Base-by-base conservation (phyloP, 139 green algal species). In the Picochlorum sp. region DNA sequence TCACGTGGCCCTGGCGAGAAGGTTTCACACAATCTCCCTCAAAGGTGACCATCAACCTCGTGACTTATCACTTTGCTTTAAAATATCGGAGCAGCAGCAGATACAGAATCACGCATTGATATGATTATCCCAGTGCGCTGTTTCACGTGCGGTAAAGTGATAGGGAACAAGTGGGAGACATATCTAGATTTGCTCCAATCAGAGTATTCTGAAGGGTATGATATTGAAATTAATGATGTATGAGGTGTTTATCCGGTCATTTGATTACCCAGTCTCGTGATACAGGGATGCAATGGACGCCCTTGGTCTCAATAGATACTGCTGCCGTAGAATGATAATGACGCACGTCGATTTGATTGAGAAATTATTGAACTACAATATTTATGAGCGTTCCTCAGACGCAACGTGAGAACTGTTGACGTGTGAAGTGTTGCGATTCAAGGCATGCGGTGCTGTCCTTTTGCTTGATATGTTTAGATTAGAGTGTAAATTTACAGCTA, bases 361-460 rank as follows among this genome's bases (percentile, higher is more conserved):
- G 69, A 98, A 98, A 79, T 83, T 99, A 49, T 77, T 99, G 1
- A 94, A 93, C 50, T 99, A 99, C 78, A 99, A 98, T 86, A 95
- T 80, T 10, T 65, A 91, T 57, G 89, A 95, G 67, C 70, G 76
- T 6, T 66, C 71, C 10, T 13, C 32, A 26, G 38, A 66, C 18
- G 47, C 47, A 21, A 54, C 5, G 11, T 21, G 47, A 26, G 16
- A 54, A 54, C 18, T 41, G 34, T 41, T 9, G 6, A 11, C 7
- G 34, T 41, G 34, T 41, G 34, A 41, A 41, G 34, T 14, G 34
- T 41, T 41, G 34, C 34, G 34, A 41, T 9, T 9, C 15, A 54
- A 54, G 18, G 47, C 47, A 54, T 54, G 47, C 47, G 13, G 14
- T 56, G 24, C n/a, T 16, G 21, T 1, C 45, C 1, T 30, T 11